Conservation (phyloP, 805 yeast genomes). For the Candida takata region DNA sequence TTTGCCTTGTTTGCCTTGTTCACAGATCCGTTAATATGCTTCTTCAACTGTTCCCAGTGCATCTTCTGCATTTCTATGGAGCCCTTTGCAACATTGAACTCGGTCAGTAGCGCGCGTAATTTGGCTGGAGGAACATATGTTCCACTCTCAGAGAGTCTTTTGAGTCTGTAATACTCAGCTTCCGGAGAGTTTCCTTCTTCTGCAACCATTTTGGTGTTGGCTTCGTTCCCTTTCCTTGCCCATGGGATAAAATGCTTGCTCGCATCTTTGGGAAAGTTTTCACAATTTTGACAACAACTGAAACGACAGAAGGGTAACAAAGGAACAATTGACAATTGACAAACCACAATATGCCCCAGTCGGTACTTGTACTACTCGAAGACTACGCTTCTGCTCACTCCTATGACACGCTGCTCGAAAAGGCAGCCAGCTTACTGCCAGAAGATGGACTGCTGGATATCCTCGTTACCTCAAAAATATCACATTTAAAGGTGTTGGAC, state of each 20-base stretch:
- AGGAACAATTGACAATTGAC: no score
- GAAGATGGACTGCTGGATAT: constrained; percentile 18
- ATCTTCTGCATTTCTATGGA: constrained; percentile 40
- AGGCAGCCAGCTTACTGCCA: constrained; percentile 8
- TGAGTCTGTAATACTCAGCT: constrained; percentile 31
- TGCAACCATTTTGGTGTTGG: not conserved
- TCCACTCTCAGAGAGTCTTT: constrained; percentile 36
- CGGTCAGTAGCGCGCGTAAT: constrained; percentile 35
- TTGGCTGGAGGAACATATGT: constrained; percentile 50
- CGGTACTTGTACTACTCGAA: constrained; percentile 16
- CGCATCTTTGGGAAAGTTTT: no score
- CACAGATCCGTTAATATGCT: constrained; percentile 40
- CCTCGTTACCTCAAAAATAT: constrained; percentile 11
- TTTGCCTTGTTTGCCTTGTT: constrained; percentile 40
- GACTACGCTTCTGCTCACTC: constrained; percentile 15
- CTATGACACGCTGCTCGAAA: constrained; percentile 16
- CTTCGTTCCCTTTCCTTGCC: no score
- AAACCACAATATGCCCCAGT: constrained; percentile 7
- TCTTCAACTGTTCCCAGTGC: constrained; percentile 50
- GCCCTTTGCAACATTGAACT: constrained; percentile 24
- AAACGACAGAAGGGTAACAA: no score
- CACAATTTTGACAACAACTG: no score
- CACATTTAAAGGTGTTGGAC: constrained; percentile 18
- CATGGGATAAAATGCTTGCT: no score
- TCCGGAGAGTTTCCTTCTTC: constrained; percentile 10